These are phyloP conservation scores for Torrubiellomyces zombiae DNA, from an alignment of 2,329 filamentous ascomycete species.

Conservation along the genomic window DNA sequence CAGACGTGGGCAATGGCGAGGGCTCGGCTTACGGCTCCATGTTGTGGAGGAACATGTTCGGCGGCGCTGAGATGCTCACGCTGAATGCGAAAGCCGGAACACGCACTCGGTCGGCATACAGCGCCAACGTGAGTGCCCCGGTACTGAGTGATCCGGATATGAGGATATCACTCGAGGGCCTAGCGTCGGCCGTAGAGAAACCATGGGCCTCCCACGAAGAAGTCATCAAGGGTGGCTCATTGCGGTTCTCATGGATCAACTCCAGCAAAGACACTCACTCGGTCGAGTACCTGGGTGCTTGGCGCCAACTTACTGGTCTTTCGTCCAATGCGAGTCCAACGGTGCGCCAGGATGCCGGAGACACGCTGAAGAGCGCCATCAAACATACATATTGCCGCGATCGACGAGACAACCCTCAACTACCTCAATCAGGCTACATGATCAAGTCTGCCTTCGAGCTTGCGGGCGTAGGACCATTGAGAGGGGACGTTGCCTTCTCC, in stretches of 20 bases:
- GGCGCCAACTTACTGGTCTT: conserved; percentile 78
- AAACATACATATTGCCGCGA: conserved; percentile 70
- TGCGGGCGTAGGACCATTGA: conserved; percentile 71
- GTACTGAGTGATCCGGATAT: conserved; percentile 72
- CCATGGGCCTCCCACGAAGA: conserved; percentile 92
- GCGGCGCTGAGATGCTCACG: conserved; percentile 78
- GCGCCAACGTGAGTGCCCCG: conserved; percentile 68
- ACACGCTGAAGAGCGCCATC: conserved; percentile 77
- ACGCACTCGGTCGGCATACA: conserved; percentile 80
- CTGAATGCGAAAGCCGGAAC: conserved; percentile 81
- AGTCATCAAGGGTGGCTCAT: conserved; percentile 58
- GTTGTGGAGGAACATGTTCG: conserved; percentile 81
- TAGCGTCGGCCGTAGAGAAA: conserved; percentile 75
- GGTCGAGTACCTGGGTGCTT: conserved; percentile 62
- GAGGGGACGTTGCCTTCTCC: conserved; percentile 83
- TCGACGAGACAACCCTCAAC: conserved; percentile 64
- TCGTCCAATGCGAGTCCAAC: conserved; percentile 61
- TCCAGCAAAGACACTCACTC: conserved; percentile 53
- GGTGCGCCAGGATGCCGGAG: conserved; percentile 70
- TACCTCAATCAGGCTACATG: conserved; percentile 71
- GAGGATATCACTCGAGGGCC: conserved; percentile 59
- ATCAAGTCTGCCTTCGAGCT: conserved; percentile 64
- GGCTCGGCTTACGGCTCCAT: conserved; percentile 84
- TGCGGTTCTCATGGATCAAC: conserved; percentile 61
- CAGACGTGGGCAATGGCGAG: conserved; percentile 84